phyloP scores from a whole-genome alignment of 768 basidiomycete genomes.

The Hygrophorus russula region DNA sequence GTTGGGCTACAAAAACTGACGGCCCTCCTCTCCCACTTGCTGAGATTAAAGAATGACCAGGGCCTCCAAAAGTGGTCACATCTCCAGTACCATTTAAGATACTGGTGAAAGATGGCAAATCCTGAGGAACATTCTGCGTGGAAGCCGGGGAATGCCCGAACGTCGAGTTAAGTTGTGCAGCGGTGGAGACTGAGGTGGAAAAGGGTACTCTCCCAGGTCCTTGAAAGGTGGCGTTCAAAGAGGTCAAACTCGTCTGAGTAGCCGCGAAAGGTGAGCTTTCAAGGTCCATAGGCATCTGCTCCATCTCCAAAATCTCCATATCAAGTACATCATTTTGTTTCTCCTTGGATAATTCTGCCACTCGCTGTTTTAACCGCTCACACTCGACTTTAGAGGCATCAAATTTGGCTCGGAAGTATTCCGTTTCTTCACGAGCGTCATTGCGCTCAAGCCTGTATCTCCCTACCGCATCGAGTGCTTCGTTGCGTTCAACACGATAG shows the following conservation, averaged over 20 bases:
- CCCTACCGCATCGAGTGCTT: conserved; percentile 20
- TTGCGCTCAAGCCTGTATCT: conserved; percentile 20
- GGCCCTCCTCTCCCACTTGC: no score
- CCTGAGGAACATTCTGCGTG: no score
- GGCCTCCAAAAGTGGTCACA: no score
- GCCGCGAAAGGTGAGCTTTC: background rate
- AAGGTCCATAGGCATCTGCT: conserved; percentile 8
- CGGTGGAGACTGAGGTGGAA: background rate
- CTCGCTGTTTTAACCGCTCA: conserved; percentile 20
- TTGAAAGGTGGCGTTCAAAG: no score
- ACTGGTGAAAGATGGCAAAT: no score
- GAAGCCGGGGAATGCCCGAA: background rate
- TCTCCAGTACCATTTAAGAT: no score
- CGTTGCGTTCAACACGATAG: conserved; percentile 23
- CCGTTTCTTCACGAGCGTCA: conserved; percentile 21
- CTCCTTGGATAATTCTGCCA: conserved; percentile 6
- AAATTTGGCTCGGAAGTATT: conserved; percentile 14
- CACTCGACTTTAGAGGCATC: conserved; percentile 20
- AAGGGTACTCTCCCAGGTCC: background rate
- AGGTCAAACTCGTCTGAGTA: no score
- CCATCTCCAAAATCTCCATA: conserved; percentile 5
- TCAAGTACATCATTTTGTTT: conserved; percentile 4
- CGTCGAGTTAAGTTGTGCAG: background rate
- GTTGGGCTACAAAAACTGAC: no score
- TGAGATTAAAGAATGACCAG: no score